Evolutionary conservation across 2,329 filamentous ascomycete genomes (phyloP).

Genomic region (Cladosporium sp.): DNA sequence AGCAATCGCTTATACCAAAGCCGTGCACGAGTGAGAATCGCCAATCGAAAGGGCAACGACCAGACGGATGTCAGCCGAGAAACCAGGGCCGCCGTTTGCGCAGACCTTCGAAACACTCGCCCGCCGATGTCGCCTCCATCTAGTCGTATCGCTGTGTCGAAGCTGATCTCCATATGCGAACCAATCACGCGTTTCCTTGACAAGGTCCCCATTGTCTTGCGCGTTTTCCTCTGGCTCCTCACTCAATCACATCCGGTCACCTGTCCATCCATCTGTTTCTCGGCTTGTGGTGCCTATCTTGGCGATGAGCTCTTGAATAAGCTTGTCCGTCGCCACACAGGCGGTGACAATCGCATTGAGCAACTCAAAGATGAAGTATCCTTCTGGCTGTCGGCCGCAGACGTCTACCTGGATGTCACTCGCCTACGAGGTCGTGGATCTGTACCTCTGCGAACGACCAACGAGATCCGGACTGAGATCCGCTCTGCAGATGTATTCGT

Average conservation of each 20-base stretch:
- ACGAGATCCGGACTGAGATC: slow-evolving; percentile 37
- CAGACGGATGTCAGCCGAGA: background rate
- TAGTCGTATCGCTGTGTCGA: background rate
- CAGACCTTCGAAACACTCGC: background rate
- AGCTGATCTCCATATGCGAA: background rate
- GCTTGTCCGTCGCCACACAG: slow-evolving; percentile 48
- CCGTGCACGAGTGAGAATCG: background rate
- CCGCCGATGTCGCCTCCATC: background rate
- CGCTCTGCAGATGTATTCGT: background rate
- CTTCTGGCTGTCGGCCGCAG: slow-evolving; percentile 49
- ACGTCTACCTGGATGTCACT: slow-evolving; percentile 48
- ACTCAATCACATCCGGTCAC: slow-evolving; percentile 51
- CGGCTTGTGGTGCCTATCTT: slow-evolving; percentile 50
- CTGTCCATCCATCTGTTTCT: slow-evolving; percentile 48
- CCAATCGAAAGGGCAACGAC: background rate
- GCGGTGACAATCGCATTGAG: slow-evolving; percentile 42
- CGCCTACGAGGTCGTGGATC: slow-evolving; percentile 43
- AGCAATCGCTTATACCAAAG: slow-evolving; percentile 1
- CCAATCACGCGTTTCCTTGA: background rate
- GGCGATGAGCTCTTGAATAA: slow-evolving; percentile 44
- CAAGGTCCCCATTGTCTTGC: slow-evolving; percentile 31
- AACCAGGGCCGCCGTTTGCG: background rate
- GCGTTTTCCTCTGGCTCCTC: slow-evolving; percentile 45
- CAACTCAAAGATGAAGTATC: slow-evolving; percentile 45
- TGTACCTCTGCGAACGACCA: slow-evolving; percentile 46